Evolutionary conservation across 257 asterid genomes (phyloP).

Genomic region (Fraxinus cuspidata): DNA sequence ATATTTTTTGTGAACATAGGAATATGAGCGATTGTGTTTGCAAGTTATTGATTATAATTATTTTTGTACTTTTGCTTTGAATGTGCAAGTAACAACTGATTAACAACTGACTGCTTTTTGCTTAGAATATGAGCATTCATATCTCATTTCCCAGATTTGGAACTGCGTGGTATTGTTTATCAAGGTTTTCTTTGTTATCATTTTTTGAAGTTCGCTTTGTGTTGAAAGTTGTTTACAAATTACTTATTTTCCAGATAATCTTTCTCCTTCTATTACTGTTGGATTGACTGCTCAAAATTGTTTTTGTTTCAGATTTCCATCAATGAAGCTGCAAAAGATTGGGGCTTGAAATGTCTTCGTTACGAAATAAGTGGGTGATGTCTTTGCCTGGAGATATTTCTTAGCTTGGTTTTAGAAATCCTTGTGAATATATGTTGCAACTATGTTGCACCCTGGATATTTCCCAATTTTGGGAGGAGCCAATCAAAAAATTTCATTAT

Average conservation of each 20-base stretch:
- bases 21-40: not conserved
- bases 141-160: not conserved
- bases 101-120: not conserved
- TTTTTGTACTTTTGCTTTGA: not conserved
- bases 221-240: not conserved
- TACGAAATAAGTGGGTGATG: constrained; percentile 84
- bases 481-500: not conserved
- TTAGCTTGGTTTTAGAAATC: constrained; percentile 15
- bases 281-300: constrained; percentile 13
- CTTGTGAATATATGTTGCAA: constrained; percentile 7
- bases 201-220: constrained; percentile 12
- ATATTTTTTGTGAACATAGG: too few species aligned
- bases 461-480: not conserved
- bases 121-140: not conserved
- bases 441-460: constrained; percentile 7
- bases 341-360: constrained; percentile 94
- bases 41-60: not conserved
- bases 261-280: constrained; percentile 13
- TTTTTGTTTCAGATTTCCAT: constrained; percentile 62
- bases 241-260: not conserved
- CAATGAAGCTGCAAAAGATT: constrained; percentile 79
- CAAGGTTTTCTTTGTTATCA: not conserved
- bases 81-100: not conserved
- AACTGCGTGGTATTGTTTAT: not conserved
- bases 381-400: not conserved